Percentiles rank a stretch among this genome's conserved stretches.
These are phyloP conservation scores for Corrigiola litoralis DNA, from an alignment of 179 eudicot genomes.

Conservation along the genomic window DNA sequence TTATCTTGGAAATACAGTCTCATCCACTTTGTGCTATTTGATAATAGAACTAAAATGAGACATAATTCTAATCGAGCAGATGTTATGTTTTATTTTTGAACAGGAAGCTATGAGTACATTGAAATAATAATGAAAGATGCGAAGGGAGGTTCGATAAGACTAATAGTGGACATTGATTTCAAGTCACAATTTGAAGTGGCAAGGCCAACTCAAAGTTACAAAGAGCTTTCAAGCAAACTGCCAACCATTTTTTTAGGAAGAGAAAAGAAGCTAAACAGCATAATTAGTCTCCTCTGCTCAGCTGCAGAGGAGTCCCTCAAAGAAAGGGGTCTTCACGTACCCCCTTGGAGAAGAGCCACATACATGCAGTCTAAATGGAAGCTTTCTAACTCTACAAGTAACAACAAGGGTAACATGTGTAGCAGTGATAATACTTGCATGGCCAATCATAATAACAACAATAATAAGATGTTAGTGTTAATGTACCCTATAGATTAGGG, in stretches of 20 bases:
- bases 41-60: no score
- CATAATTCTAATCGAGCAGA: not conserved
- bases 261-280: slow-evolving; percentile 28
- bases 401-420: not conserved
- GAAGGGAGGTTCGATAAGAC: slow-evolving; percentile 13
- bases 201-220: slow-evolving; percentile 43
- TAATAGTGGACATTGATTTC: slow-evolving; percentile 51
- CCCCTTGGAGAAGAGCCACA: slow-evolving; percentile 50
- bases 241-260: slow-evolving; percentile 45
- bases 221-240: slow-evolving; percentile 22
- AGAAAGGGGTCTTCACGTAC: slow-evolving; percentile 45
- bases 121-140: slow-evolving; percentile 22
- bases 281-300: slow-evolving; percentile 28
- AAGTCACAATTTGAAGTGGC: slow-evolving; percentile 58
- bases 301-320: slow-evolving; percentile 40
- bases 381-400: not conserved
- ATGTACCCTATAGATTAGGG: slow-evolving; percentile 2
- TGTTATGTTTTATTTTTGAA: not conserved
- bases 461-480: not conserved
- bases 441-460: not conserved
- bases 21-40: no score
- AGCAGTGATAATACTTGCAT: no score
- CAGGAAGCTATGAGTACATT: slow-evolving; percentile 52
- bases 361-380: slow-evolving; percentile 54
- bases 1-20: no score